These are phyloP conservation scores for Sugiyamaella valdiviana DNA, from an alignment of 805 yeast species.

Conservation along the genomic window DNA sequence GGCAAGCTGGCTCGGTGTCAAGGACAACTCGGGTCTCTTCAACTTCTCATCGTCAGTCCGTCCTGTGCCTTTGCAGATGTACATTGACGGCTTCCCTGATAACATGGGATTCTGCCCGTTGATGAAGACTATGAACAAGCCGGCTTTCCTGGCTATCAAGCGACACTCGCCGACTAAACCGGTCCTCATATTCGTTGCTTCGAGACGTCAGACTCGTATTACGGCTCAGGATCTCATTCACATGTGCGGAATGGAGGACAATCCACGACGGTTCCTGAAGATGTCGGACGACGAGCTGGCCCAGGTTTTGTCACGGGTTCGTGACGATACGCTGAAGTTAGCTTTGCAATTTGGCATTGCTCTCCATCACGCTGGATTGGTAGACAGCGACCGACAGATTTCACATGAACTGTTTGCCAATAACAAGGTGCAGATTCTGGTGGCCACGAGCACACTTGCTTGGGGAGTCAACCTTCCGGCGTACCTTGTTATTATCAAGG, in stretches of 20 bases:
- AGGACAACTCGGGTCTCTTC: constrained; percentile 50
- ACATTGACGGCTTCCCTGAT: constrained; percentile 80
- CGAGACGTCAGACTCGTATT: constrained; percentile 73
- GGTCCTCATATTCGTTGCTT: constrained; percentile 76
- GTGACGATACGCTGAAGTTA: constrained; percentile 74
- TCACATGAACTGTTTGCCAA: constrained; percentile 64
- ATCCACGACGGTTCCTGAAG: constrained; percentile 63
- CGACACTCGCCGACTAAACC: constrained; percentile 86
- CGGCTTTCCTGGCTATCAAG: constrained; percentile 87
- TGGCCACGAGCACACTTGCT: constrained; percentile 79
- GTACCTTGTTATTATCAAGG: constrained; percentile 69
- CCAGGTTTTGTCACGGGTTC: constrained; percentile 46
- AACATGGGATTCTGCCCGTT: constrained; percentile 73
- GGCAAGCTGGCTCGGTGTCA: constrained; percentile 80
- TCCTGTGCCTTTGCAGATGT: constrained; percentile 82
- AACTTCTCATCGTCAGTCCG: constrained; percentile 78
- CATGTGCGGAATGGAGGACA: constrained; percentile 70
- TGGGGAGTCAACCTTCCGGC: constrained; percentile 88
- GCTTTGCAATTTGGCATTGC: constrained; percentile 77
- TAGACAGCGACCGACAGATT: constrained; percentile 63
- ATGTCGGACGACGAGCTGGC: constrained; percentile 61
- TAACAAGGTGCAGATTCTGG: constrained; percentile 63
- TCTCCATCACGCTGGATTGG: constrained; percentile 76
- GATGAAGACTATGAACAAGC: constrained; percentile 84
- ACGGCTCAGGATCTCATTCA: constrained; percentile 76